A percentile compares a stretch with the other conserved stretches of the same genome.
Evolutionary conservation across 208 protist species (phyloP).

Genomic region (Porcisia deanei): DNA sequence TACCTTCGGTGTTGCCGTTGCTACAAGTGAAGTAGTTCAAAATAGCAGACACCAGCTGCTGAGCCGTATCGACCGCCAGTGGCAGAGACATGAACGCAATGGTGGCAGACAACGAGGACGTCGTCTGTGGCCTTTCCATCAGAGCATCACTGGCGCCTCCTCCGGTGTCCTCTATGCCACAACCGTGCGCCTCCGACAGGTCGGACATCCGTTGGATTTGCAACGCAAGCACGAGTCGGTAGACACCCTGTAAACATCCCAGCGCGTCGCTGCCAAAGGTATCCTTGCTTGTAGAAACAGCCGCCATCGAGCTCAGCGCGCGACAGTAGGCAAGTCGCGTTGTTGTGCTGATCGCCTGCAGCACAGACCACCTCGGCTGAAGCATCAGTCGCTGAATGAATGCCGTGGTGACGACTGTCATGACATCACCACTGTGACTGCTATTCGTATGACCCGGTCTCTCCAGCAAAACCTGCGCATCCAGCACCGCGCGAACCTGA

Average conservation of each 20-base stretch:
- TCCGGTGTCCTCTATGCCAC: background rate
- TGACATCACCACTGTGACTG: background rate
- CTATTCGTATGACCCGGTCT: background rate
- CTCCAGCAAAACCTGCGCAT: slow-evolving; percentile 22
- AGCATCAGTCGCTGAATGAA: slow-evolving; percentile 34
- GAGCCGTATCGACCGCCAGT: slow-evolving; percentile 21
- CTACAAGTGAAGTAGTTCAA: slow-evolving; percentile 15
- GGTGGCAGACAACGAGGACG: background rate
- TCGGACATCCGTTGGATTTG: slow-evolving; percentile 25
- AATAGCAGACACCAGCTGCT: slow-evolving; percentile 27
- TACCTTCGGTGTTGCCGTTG: background rate
- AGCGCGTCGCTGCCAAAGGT: slow-evolving; percentile 7
- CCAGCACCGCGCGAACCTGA: slow-evolving; percentile 14
- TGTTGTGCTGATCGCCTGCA: slow-evolving; percentile 22
- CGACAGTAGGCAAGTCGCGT: slow-evolving; percentile 27
- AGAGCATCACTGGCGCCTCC: background rate
- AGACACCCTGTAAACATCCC: slow-evolving; percentile 39
- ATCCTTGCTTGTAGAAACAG: slow-evolving; percentile 2
- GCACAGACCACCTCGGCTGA: slow-evolving; percentile 21
- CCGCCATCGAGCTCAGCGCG: slow-evolving; percentile 18
- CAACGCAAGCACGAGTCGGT: slow-evolving; percentile 57
- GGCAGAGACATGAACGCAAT: background rate
- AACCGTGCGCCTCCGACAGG: background rate
- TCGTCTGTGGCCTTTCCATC: background rate
- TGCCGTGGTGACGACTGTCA: slow-evolving; percentile 15